These are phyloP conservation scores for Talaromyces sp. DNA, from an alignment of 2,329 filamentous ascomycete species.

Conservation along the genomic window DNA sequence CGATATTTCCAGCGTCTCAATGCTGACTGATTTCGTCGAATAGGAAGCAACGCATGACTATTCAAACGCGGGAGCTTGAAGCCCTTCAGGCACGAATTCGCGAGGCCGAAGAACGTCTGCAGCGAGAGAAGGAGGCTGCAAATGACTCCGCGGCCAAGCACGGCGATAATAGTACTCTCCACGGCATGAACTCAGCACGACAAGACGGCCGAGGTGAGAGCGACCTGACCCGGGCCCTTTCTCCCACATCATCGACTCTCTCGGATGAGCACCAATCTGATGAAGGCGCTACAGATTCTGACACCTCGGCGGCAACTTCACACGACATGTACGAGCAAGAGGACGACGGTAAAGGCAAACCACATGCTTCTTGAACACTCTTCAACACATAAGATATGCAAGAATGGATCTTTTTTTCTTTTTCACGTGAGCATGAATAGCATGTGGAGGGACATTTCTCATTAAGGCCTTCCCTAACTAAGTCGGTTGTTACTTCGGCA, in stretches of 20 bases:
- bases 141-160: conserved; percentile 15
- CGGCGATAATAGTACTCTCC: conserved; percentile 3
- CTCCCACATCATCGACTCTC: conserved; percentile 14
- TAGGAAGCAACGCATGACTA: conserved; percentile 74
- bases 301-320: conserved; percentile 20
- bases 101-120: conserved; percentile 76
- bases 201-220: conserved; percentile 19
- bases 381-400: no score
- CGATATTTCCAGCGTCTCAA: background rate
- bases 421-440: no score
- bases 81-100: conserved; percentile 76
- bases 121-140: conserved; percentile 20
- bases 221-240: conserved; percentile 16
- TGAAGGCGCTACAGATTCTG: conserved; percentile 21
- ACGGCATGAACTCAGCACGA: conserved; percentile 15
- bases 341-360: conserved; percentile 4
- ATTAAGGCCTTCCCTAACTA: background rate
- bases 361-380: background rate
- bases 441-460: no score
- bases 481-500: background rate
- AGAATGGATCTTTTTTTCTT: no score
- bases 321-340: conserved; percentile 15
- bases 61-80: conserved; percentile 74
- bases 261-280: conserved; percentile 22
- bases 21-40: background rate